Conservation (phyloP, 345 rosid genomes). For the Theobroma cacao region DNA sequence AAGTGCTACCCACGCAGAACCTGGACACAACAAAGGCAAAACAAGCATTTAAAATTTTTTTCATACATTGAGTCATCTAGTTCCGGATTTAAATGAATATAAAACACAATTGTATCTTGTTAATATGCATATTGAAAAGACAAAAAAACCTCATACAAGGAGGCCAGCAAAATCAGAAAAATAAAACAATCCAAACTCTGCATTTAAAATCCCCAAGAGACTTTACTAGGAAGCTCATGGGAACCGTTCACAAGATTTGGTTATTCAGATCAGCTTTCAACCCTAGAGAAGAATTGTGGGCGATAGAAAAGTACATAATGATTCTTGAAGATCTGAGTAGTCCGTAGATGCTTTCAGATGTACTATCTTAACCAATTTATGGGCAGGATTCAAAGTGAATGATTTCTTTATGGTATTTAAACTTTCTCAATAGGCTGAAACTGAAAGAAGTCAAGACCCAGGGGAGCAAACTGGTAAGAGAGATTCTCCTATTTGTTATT, state of each 20-base stretch:
- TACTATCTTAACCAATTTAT: background rate
- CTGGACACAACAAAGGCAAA: conserved; percentile 33
- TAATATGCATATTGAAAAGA: background rate
- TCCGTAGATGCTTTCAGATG: background rate
- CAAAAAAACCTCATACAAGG: background rate
- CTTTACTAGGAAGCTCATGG: background rate
- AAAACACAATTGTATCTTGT: background rate
- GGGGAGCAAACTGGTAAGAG: background rate
- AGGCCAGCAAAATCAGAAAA: background rate
- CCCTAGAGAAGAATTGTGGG: background rate
- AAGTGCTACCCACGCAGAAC: conserved; percentile 88
- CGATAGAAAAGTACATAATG: background rate
- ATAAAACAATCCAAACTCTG: background rate
- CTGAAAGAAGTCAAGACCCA: background rate
- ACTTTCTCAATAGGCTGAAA: background rate
- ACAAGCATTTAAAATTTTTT: background rate
- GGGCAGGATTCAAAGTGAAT: background rate
- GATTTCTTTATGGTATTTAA: background rate
- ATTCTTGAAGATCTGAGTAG: background rate
- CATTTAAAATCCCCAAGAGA: background rate
- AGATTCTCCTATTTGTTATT: background rate
- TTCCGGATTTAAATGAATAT: background rate
- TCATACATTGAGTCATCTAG: background rate
- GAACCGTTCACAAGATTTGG: background rate
- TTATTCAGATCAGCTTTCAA: background rate